phyloP scores from a whole-genome alignment of 495 filamentous ascomycete species.

The Penicillium pancosmium region DNA sequence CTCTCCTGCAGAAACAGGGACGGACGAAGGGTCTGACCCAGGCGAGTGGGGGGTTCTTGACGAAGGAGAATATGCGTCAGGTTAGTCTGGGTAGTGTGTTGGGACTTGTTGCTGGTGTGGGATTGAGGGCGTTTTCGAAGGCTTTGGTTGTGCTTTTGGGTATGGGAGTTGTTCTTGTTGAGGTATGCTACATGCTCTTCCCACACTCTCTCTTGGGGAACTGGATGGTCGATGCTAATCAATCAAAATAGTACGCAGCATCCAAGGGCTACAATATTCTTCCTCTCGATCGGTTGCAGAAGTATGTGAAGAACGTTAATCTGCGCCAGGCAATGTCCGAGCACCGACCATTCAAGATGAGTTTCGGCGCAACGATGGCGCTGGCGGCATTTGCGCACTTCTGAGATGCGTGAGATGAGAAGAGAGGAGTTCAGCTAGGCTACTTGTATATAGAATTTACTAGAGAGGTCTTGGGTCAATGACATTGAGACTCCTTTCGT shows the following conservation, averaged over 20 bases:
- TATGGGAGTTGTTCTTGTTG: constrained; percentile 66
- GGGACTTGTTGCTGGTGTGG: constrained; percentile 69
- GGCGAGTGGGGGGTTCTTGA: constrained; percentile 31
- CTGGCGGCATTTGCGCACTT: constrained; percentile 71
- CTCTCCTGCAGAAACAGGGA: constrained; percentile 33
- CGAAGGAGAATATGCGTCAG: constrained; percentile 60
- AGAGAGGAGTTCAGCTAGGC: neutral
- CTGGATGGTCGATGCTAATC: neutral
- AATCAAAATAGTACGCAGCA: constrained; percentile 60
- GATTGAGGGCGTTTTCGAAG: constrained; percentile 74
- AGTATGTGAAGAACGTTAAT: constrained; percentile 59
- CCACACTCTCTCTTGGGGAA: too few species aligned
- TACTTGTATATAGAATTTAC: constrained; percentile 21
- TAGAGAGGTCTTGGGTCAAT: neutral
- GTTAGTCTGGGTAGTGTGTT: constrained; percentile 70
- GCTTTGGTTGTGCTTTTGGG: constrained; percentile 74
- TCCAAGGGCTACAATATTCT: constrained; percentile 75
- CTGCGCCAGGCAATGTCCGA: constrained; percentile 62
- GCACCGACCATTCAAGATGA: constrained; percentile 76
- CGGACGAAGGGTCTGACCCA: constrained; percentile 21
- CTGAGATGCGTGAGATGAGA: constrained; percentile 15
- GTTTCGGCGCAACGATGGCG: constrained; percentile 75
- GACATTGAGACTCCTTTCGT: neutral
- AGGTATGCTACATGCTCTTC: constrained; percentile 58
- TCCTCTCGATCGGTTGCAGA: constrained; percentile 60